Evolutionary conservation across 441 rosid species (phyloP).

Genomic region (Erysimum pusillum): DNA sequence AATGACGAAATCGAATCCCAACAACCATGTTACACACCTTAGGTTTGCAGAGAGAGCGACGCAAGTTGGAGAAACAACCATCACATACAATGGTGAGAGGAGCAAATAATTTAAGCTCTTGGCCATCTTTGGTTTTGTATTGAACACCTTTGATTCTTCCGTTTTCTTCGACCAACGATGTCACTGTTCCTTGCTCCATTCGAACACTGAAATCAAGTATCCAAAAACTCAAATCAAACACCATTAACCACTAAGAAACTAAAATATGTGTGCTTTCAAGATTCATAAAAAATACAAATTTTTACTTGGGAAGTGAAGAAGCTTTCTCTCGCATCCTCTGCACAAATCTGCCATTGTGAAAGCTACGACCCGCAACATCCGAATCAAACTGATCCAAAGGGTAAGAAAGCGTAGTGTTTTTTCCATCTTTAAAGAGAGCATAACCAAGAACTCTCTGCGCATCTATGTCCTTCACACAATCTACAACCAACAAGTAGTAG

Average conservation of each 20-base stretch:
- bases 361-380: constrained; percentile 80
- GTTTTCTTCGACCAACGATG: constrained; percentile 76
- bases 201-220: constrained; percentile 54
- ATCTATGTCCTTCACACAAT: constrained; percentile 78
- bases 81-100: constrained; percentile 90
- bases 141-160: constrained; percentile 75
- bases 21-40: constrained; percentile 54
- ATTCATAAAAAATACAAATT: too few relatives aligned
- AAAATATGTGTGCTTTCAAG: too few relatives aligned
- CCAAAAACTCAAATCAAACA: too few relatives aligned
- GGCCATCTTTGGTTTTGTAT: constrained; percentile 78
- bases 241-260: too few relatives aligned
- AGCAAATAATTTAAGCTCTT: constrained; percentile 61
- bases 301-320: constrained; percentile 67
- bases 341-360: constrained; percentile 83
- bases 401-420: constrained; percentile 58
- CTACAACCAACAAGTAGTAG: constrained; percentile 43
- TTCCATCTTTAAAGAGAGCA: constrained; percentile 78
- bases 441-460: constrained; percentile 76
- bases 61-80: constrained; percentile 88
- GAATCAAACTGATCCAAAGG: constrained; percentile 65
- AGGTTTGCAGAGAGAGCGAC: constrained; percentile 81
- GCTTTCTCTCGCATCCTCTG: constrained; percentile 84
- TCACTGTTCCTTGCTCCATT: constrained; percentile 83
- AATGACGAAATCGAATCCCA: neutral